A percentile compares a stretch with the other conserved stretches of the same genome.
Conservation (phyloP, 2,329 filamentous ascomycete species). For the Didymosphaeria variabile region DNA sequence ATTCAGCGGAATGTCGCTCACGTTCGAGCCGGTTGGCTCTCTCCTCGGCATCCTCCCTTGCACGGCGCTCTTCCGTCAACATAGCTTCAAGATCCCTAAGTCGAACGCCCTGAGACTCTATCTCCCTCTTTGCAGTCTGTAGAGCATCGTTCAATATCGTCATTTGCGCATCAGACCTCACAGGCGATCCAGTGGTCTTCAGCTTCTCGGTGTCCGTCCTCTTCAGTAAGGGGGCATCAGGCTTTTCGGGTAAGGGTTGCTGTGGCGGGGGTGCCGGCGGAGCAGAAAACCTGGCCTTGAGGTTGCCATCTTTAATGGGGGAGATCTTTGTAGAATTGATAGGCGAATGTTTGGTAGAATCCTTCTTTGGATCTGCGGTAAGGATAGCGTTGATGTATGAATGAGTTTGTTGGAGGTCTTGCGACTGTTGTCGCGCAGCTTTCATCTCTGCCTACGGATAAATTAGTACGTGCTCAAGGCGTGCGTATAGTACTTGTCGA, state of each 20-base stretch:
- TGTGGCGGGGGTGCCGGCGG: constrained; percentile 93
- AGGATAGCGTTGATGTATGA: constrained; percentile 82
- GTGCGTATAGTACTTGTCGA: neutral
- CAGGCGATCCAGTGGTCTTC: constrained; percentile 67
- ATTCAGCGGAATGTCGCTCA: constrained; percentile 49
- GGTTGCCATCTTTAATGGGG: constrained; percentile 66
- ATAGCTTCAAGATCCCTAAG: constrained; percentile 83
- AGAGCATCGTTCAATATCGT: constrained; percentile 85
- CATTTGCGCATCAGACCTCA: constrained; percentile 76
- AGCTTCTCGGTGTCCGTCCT: constrained; percentile 79
- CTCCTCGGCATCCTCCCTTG: constrained; percentile 85
- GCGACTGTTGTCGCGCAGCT: constrained; percentile 84
- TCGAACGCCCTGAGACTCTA: constrained; percentile 81
- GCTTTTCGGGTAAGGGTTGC: constrained; percentile 92
- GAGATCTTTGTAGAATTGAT: constrained; percentile 54
- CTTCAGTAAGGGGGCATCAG: constrained; percentile 76
- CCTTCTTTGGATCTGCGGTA: constrained; percentile 71
- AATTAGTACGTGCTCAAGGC: constrained; percentile 31
- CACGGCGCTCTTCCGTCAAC: constrained; percentile 80
- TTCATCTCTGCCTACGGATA: constrained; percentile 81
- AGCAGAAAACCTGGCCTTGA: constrained; percentile 87
- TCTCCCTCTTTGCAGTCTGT: constrained; percentile 82
- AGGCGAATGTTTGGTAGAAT: constrained; percentile 57
- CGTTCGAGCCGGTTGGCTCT: constrained; percentile 75
- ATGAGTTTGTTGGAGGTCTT: constrained; percentile 83